Percentiles rank a stretch among this genome's conserved stretches.
Conservation (phyloP, 768 basidiomycete genomes). For the Lentinula raphanica region DNA sequence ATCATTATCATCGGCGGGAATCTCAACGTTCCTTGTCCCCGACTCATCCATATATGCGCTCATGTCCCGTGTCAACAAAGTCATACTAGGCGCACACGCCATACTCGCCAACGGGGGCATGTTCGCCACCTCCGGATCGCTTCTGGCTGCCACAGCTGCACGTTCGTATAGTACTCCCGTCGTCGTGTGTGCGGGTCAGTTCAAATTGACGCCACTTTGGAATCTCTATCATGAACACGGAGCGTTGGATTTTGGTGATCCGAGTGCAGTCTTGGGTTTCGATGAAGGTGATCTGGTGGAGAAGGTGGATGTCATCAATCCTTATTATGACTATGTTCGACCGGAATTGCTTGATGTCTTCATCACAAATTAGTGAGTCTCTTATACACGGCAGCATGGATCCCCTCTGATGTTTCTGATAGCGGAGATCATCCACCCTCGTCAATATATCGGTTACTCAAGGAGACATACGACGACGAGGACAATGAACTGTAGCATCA, state of each 20-base stretch:
- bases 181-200: constrained; percentile 92
- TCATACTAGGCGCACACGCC: constrained; percentile 91
- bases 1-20: constrained; percentile 71
- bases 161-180: constrained; percentile 87
- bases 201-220: constrained; percentile 91
- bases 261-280: constrained; percentile 58
- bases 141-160: constrained; percentile 83
- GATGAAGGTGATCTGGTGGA: constrained; percentile 77
- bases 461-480: constrained; percentile 94
- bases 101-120: constrained; percentile 96
- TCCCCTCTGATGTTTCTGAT: neutral
- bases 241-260: constrained; percentile 75
- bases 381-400: neutral
- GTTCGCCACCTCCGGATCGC: constrained; percentile 83
- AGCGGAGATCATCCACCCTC: constrained; percentile 97
- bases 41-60: constrained; percentile 94
- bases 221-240: constrained; percentile 84
- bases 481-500: constrained; percentile 68
- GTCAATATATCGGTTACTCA: constrained; percentile 86
- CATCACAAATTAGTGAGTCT: constrained; percentile 92
- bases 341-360: constrained; percentile 91
- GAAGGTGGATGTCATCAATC: constrained; percentile 89
- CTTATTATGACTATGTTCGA: constrained; percentile 94
- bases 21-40: constrained; percentile 95
- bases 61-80: constrained; percentile 96